Conservation (phyloP, 2,329 filamentous ascomycete species). For the Apiospora aurea region DNA sequence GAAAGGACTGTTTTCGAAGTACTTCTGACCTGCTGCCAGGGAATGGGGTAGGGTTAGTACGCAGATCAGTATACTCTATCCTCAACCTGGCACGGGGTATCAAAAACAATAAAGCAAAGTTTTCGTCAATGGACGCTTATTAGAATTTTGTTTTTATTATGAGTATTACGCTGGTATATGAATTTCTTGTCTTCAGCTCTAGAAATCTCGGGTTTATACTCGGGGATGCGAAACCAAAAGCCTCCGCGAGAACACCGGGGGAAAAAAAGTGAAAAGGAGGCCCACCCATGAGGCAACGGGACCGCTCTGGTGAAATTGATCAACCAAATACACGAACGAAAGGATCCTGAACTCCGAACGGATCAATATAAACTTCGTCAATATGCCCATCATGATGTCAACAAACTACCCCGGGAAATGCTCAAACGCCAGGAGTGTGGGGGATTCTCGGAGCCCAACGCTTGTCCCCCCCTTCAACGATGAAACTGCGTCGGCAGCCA, state of each 20-base stretch:
- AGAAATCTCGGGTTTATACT: neutral
- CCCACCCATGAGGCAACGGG: neutral
- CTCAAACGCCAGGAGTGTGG: conserved; percentile 11
- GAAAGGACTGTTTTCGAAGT: too few relatives aligned
- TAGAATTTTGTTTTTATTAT: conserved; percentile 10
- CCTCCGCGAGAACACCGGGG: neutral
- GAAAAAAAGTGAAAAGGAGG: neutral
- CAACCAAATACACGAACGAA: conserved; percentile 19
- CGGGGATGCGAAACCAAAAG: conserved; percentile 3
- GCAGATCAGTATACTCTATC: neutral
- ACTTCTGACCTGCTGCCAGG: too few relatives aligned
- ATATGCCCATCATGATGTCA: neutral
- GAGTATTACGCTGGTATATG: conserved; percentile 9
- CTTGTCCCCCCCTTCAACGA: neutral
- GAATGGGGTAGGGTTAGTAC: neutral
- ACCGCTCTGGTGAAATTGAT: neutral
- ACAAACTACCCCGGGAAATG: conserved; percentile 15
- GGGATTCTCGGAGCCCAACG: neutral
- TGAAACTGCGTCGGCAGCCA: neutral
- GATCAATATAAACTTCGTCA: conserved; percentile 8
- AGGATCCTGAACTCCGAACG: conserved; percentile 18
- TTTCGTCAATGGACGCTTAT: neutral
- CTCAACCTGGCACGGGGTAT: too few relatives aligned
- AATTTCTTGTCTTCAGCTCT: conserved; percentile 10
- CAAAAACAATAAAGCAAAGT: neutral